Evolutionary conservation across 768 basidiomycete genomes (phyloP), one percentile per base, ranked within the genome.

Genomic region (Termitomyces sp.): DNA sequence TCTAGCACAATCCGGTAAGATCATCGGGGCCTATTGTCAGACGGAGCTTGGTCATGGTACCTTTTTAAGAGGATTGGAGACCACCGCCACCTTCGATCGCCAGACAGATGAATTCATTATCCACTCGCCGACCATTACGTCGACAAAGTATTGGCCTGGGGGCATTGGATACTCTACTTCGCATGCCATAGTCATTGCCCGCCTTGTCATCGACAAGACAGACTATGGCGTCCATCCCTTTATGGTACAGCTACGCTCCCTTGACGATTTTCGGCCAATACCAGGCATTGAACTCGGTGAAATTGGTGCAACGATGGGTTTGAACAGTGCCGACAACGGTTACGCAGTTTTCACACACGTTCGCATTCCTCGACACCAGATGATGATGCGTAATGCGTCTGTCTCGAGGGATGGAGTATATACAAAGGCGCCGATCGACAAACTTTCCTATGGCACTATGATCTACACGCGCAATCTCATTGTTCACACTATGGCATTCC

Each of bases 1-100:
- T 4, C 59, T 65, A 2, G 67, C 65, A 1, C 62, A 66, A 50
- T 64, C 63, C 0, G 63, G 66, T 5, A 63, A 56, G 32, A 68
- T 69, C 30, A 57, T 70, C 20, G 68, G 69, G 10, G 67, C 44
- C 9, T 46, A 46, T 46, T 46, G 23, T 26, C 44, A 46, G 55
- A 70, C 69, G 5, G 69, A 71, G 48, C 63, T 71, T 12, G 69
- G 68, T 8, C 69, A 71, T 52, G 69, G 70, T 10, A 69, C 68
- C 3, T 68, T 66, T 40, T 33, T 71, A n/a, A 63, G 69, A 5
- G 66, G 64, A 14, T 56, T 71, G 12, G 67, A 70, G 51, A 70
- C 70, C 14, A 67, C 68, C 5, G 69, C 70, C 38, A 69, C 63
- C 12, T 69, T 68, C 50, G 67, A 69, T 48, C 50, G 32, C 7